Base-by-base conservation (phyloP, 2,329 filamentous ascomycete species). In the Trichoderma atrobrunneum region DNA sequence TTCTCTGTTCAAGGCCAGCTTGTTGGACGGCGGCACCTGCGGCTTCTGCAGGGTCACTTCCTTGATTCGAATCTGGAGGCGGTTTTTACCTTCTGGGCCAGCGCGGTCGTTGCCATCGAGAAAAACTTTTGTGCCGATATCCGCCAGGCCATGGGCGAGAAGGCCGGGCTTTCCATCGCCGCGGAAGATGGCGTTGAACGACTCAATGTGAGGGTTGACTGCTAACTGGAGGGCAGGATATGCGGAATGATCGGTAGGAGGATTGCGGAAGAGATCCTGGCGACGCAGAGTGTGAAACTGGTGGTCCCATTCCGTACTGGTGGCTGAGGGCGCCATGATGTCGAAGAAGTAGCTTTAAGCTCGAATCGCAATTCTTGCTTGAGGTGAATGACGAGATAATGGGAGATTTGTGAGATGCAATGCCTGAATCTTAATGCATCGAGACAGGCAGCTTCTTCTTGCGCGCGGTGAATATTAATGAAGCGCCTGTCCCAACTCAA, bases 171-270 rank as follows among this genome's bases (percentile, higher is more conserved):
- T 83, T 64, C 93, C 93, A 81, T 91, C 87, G 72, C 87, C 86
- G 36, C 90, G 89, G 80, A 98, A 97, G 62, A 98, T 87, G 67
- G 91, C 91, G 85, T 99, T 97, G 89, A 98, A 99, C 7, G 96
- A 96, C 78, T 98, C 91, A 77, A 98, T 92, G 82, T 99, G 96
- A 64, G 96, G 96, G 75, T 93, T 88, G 73, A 98, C 91, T n/a
- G 95, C 93, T 73, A 89, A 88, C 77, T 95, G 92, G 62, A 99
- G 89, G 26, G 92, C 88, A 16, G 96, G 96, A 79, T 97, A 98
- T 72, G 95, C 94, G 11, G 92, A 92, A 76, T 90, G 92, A 80
- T 98, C 95, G 78, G 89, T 92, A 0, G 96, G 95, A 21, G 96
- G 95, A 76, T 97, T 91, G 78, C 89, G 88, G 82, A 99, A 99